Evolutionary conservation across 805 yeast species (phyloP), one percentile per base, ranked within the genome.

Genomic region (Lipomyces kockii): DNA sequence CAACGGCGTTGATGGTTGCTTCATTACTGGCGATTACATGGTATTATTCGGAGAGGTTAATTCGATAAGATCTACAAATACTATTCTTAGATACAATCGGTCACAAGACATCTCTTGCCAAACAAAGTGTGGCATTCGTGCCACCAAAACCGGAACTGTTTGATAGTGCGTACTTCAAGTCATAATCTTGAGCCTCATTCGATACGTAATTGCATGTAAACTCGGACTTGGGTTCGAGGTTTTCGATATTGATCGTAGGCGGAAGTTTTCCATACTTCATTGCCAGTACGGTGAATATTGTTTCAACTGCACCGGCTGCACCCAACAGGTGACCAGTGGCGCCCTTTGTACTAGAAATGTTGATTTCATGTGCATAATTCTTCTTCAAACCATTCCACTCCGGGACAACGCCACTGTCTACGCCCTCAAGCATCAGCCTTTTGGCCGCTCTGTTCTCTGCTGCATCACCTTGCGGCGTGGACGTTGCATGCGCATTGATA

Each of bases 131-230:
- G 6, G 96, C 89, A 77, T 95, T 95, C 4, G 96, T 91, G 8
- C 99, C 99, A 7, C 99, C 99, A 80, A 95, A 95, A 0, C 99
- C 99, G 79, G 96, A 94, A 73, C 97, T 91, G 75, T 95, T 95
- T 59, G 92, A 86, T 73, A 95, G 69, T 0, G 94, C 98, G 70
- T 85, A 83, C 2, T 83, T 74, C 3, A 90, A 76, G 1, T 77
- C 73, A 14, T 72, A 61, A 56, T 80, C 74, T n/a, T 78, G 74
- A 9, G 89, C 81, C 12, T 74, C 70, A 43, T 84, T 79, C 0
- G 85, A 83, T 6, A 89, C 88, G 72, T 89, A 89, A 75, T 90
- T 87, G 66, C 85, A 81, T 2, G 79, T 76, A 71, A 85, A 85
- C 0, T 77, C 74, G 9, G 77, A 80, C 25, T 78, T 79, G 32